Conservation (phyloP, 495 filamentous ascomycete species). For the Margaritispora aquatica region DNA sequence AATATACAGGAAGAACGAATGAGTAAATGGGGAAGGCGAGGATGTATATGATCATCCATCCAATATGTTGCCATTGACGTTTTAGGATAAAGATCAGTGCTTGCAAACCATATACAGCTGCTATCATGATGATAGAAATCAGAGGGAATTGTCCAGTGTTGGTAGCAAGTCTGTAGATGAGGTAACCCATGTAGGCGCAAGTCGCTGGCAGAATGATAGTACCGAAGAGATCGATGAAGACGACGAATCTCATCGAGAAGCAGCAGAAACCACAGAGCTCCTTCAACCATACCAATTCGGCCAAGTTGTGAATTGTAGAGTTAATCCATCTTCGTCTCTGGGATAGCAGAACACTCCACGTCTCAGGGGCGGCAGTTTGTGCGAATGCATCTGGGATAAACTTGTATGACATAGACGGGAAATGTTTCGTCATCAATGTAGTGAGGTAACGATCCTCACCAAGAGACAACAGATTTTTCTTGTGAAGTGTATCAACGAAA, state of each 20-base stretch:
- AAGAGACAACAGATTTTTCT: conserved; percentile 93
- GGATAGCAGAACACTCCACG: conserved; percentile 86
- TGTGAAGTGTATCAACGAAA: conserved; percentile 90
- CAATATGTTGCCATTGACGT: conserved; percentile 94
- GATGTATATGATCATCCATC: conserved; percentile 99
- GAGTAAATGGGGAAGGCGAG: conserved; percentile 90
- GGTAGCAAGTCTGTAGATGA: conserved; percentile 74
- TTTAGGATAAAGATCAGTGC: conserved; percentile 93
- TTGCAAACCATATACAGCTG: conserved; percentile 90
- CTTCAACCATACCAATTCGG: conserved; percentile 77
- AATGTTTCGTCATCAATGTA: conserved; percentile 96
- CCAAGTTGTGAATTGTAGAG: conserved; percentile 93
- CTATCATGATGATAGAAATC: conserved; percentile 83
- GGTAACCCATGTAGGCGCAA: conserved; percentile 81
- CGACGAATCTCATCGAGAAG: conserved; percentile 97
- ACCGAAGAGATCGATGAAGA: conserved; percentile 90
- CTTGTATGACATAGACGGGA: conserved; percentile 91
- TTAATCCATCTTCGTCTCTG: conserved; percentile 99
- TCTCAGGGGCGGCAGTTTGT: conserved; percentile 86
- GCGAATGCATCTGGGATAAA: conserved; percentile 91
- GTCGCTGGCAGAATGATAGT: conserved; percentile 91
- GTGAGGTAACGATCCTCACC: conserved; percentile 98
- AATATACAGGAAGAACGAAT: conserved; percentile 88
- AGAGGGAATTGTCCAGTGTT: conserved; percentile 71
- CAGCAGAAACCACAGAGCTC: conserved; percentile 98